Base-by-base conservation (phyloP, 2,329 filamentous ascomycete genomes). In the Zopfia rhizophila region DNA sequence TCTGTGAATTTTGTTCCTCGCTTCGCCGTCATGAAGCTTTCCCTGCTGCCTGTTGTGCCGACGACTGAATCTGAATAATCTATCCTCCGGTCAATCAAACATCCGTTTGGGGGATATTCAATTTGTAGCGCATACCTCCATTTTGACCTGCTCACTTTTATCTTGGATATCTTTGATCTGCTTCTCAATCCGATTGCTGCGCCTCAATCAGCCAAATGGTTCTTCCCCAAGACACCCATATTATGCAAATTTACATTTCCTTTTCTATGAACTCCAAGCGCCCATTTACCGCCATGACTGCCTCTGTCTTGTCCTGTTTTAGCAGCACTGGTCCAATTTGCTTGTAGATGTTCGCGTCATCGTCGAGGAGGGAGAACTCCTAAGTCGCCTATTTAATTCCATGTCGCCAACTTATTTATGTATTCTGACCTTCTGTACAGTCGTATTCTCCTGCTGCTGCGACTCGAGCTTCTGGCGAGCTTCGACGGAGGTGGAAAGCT, bases 341-440 rank as follows among this genome's bases (percentile, higher is more conserved):
- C 75, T 97, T 99, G 83, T 96, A 99, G 72, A 99, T 96, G 55
- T 86, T 90, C 65, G 95, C 89, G 60, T 88, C 88, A 25, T 92
- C 87, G 61, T 86, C 83, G 48, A 97, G 80, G 41, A 82, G 81
- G 28, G 84, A 80, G 71, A 97, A 97, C 73, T 97, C 93, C 87
- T 94, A 55, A 17, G 16, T 13, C 18, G 11, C 13, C n/a, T 18
- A 16, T 35, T 45, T 23, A 45, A 19, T 3, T 7, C 5, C 13
- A 33, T 21, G 60, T 36, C 53, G 39, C n/a, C 19, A 41, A 14
- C 18, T 10, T 12, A 10, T 13, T 7, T 14, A n/a, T n/a, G 5
- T 31, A 4, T 5, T 27, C 72, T 31, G 59, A 90, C 90, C 75
- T 90, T 88, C 71, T 95, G 86, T 7, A 99, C 94, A 12, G 88